Conservation (phyloP, 768 basidiomycete genomes). For the Collybiopsis luxurians region DNA sequence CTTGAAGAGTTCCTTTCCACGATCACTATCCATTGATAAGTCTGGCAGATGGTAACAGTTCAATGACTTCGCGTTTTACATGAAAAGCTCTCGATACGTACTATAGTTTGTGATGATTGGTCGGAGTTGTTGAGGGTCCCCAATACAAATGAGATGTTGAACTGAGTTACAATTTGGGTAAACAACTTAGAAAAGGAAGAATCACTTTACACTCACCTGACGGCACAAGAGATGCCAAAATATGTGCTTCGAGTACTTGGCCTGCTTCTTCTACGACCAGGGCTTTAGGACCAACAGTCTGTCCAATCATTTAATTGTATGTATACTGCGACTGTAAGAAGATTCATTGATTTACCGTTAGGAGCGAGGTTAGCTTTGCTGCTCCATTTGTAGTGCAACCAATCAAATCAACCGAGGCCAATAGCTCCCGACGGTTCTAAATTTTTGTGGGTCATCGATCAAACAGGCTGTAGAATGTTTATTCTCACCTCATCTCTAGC, state of each 20-base stretch:
- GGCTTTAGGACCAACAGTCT: conserved; percentile 60
- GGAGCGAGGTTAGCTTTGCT: conserved; percentile 57
- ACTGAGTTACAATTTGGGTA: conserved; percentile 27
- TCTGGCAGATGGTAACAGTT: no score
- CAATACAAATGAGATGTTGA: conserved; percentile 77
- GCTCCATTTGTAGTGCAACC: conserved; percentile 81
- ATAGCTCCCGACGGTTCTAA: conserved; percentile 56
- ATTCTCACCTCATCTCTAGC: conserved; percentile 50
- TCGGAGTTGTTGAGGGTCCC: conserved; percentile 74
- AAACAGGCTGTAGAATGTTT: no score
- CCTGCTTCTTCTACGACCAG: conserved; percentile 80
- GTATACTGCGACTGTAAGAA: background rate
- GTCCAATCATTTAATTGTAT: background rate
- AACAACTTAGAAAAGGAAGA: background rate
- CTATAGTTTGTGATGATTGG: conserved; percentile 64
- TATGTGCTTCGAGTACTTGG: conserved; percentile 78
- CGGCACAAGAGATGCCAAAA: conserved; percentile 60
- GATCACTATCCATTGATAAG: conserved; percentile 63
- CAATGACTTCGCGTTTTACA: no score
- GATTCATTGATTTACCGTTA: conserved; percentile 41
- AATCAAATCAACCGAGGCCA: conserved; percentile 56
- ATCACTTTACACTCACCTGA: conserved; percentile 21
- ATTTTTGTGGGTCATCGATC: no score
- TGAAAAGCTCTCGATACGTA: conserved; percentile 36
- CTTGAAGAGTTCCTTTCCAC: conserved; percentile 52